Base-by-base conservation (phyloP, 768 basidiomycete species). In the Ephemerocybe angulata region DNA sequence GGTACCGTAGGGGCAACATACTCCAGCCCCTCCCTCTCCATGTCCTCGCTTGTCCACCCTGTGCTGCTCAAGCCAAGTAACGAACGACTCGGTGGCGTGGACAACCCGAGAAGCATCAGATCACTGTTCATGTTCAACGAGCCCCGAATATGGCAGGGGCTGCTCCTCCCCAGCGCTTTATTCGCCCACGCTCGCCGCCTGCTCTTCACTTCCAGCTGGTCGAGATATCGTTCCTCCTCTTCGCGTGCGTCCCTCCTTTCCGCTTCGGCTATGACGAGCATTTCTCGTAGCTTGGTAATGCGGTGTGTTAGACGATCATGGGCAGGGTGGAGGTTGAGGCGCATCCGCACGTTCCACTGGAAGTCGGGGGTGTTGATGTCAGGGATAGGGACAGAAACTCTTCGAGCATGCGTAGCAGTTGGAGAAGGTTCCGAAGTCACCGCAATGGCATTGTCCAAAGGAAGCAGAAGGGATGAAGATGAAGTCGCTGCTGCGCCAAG, bases 121-220 rank as follows among this genome's bases (percentile, higher is more conserved):
- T 48, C 29, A 29, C 47, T 21, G 35, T 29, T 50, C 7, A 46
- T 35, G 17, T 13, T 3, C 19, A 19, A n/a, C 15, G 48, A 30
- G 4, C 15, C 2, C 8, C 6, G 5, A 15, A 15, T 28, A 13
- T 17, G 17, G 27, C 35, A 47, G 47, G 41, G 33, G 57, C 55
- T 53, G 10, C 57, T 56, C 56, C 53, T 28, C 15, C 60, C 58
- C 41, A 80, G 73, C 19, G 76, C 74, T 31, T 77, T 72, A 57
- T 81, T 81, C 52, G 81, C 74, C 87, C 87, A 90, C 6, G 87
- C 87, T 10, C 86, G 75, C 28, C 88, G 76, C 35, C 81, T 75
- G 30, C 81, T 79, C 58, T 78, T 79, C 37, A 81, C 73, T 64
- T 86, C 85, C 22, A 88, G 70, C 5, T 81, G 66, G 15, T 70